Percentiles rank a stretch among this genome's conserved stretches.
phyloP scores from a whole-genome alignment of 2,329 filamentous ascomycete genomes.

The Penicillium hesseltinei region DNA sequence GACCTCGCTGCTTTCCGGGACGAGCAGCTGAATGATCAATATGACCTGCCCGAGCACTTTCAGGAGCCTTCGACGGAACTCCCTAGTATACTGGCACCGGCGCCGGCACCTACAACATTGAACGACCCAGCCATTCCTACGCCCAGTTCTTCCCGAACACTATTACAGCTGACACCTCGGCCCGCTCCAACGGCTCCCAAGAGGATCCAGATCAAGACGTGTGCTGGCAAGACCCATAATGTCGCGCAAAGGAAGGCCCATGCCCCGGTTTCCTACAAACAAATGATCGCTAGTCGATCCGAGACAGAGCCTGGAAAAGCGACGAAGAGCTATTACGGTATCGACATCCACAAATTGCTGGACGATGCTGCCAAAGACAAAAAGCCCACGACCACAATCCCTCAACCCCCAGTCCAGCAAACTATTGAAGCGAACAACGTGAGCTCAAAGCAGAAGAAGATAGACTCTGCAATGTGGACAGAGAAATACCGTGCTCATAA shows the following conservation, averaged over 20 bases:
- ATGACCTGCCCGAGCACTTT: slow-evolving; percentile 29
- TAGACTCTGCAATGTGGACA: slow-evolving; percentile 69
- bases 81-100: slow-evolving; percentile 14
- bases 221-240: slow-evolving; percentile 48
- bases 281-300: slow-evolving; percentile 55
- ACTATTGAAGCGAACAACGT: slow-evolving; percentile 33
- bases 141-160: background rate
- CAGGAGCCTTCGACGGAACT: slow-evolving; percentile 14
- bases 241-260: slow-evolving; percentile 41
- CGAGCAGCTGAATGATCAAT: slow-evolving; percentile 31
- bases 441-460: slow-evolving; percentile 30
- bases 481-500: slow-evolving; percentile 93
- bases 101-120: slow-evolving; percentile 1
- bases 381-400: slow-evolving; percentile 20
- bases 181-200: slow-evolving; percentile 15
- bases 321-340: slow-evolving; percentile 75
- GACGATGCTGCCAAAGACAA: slow-evolving; percentile 65
- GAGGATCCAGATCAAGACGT: slow-evolving; percentile 44
- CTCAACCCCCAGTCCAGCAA: slow-evolving; percentile 24
- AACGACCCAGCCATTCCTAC: background rate
- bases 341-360: slow-evolving; percentile 83
- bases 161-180: slow-evolving; percentile 10
- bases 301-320: slow-evolving; percentile 53
- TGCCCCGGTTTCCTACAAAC: slow-evolving; percentile 49
- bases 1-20: slow-evolving; percentile 30